Evolutionary conservation across 805 yeast genomes (phyloP).

Genomic region (Cyberlindnera lachancei): DNA sequence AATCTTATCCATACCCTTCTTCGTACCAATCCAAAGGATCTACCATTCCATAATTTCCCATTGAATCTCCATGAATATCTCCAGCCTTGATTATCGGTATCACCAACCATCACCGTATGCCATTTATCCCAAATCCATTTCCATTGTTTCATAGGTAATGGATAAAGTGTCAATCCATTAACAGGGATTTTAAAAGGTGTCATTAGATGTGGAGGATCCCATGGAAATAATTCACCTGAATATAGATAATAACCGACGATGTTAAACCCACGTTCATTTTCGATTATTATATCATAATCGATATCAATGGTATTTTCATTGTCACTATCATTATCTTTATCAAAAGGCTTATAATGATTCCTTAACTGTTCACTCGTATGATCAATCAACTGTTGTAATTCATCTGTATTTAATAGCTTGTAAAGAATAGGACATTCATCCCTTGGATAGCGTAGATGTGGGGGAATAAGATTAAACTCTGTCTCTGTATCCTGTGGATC

Average conservation of each 20-base stretch:
- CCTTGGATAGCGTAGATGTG: constrained; percentile 5
- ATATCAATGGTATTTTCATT: background rate
- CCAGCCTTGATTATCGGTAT: constrained; percentile 87
- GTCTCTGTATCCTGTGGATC: constrained; percentile 2
- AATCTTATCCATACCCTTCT: constrained; percentile 57
- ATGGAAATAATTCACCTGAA: constrained; percentile 37
- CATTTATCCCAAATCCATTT: constrained; percentile 63
- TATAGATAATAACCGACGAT: constrained; percentile 46
- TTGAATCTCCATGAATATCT: constrained; percentile 47
- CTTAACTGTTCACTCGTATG: constrained; percentile 1
- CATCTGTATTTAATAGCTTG: background rate
- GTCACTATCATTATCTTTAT: background rate
- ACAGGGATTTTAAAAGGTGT: constrained; percentile 19
- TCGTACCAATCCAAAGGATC: constrained; percentile 45
- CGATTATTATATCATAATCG: constrained; percentile 36
- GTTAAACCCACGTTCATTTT: constrained; percentile 48
- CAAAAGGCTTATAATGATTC: background rate
- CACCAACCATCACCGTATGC: constrained; percentile 62
- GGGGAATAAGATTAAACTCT: background rate
- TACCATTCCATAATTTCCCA: constrained; percentile 53
- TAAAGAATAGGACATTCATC: constrained; percentile 5
- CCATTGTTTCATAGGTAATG: constrained; percentile 55
- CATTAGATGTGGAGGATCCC: constrained; percentile 35
- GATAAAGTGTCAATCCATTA: constrained; percentile 16
- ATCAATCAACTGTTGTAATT: constrained; percentile 2